Evolutionary conservation across 768 basidiomycete genomes (phyloP), one percentile per base, ranked within the genome.

Genomic region (Gymnopilus junonius): DNA sequence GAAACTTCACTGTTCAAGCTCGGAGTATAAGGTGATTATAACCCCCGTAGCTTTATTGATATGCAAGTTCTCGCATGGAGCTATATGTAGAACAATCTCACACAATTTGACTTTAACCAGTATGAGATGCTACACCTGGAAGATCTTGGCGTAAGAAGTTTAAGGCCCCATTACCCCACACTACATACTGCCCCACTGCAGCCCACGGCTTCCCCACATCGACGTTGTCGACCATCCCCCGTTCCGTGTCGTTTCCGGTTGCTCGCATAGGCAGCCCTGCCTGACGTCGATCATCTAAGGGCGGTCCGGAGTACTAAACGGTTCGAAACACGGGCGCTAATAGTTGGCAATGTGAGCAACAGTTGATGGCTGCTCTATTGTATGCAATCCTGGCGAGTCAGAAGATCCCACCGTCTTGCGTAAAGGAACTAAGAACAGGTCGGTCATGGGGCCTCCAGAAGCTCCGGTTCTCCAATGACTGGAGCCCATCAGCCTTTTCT

Each of bases 321-420:
- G 59, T n/a, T 61, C 59, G 59, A 51, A 61, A 32, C 59, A n/a
- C 43, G 59, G 59, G 59, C 59, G 59, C 59, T 55, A 43, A 51
- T 29, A 20, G 29, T 51, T n/a, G 48, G 45, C 45, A 48, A 48
- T n/a, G 15, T 29, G 48, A n/a, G 32, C 29, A 29, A 29, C 29
- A 51, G 48, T 32, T 51, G 48, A 51, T 29, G 31, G n/a, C n/a
- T 51, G 48, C 48, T 51, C 29, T 20, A 29, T 32, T 32, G 45
- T 48, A 27, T 25, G 25, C 17, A 27, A 48, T 20, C 17, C 14
- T 29, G 21, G 25, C 11, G 25, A 43, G 45, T 46, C 45, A 51
- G 48, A 32, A 29, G 31, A 51, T 51, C 17, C 12, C 27, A 29
- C 4, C 48, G 15, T 32, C 48, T n/a, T n/a, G 17, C 14, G 32